These are phyloP conservation scores for Leishmania gerbilli DNA, from an alignment of 208 protist genomes.

Conservation along the genomic window DNA sequence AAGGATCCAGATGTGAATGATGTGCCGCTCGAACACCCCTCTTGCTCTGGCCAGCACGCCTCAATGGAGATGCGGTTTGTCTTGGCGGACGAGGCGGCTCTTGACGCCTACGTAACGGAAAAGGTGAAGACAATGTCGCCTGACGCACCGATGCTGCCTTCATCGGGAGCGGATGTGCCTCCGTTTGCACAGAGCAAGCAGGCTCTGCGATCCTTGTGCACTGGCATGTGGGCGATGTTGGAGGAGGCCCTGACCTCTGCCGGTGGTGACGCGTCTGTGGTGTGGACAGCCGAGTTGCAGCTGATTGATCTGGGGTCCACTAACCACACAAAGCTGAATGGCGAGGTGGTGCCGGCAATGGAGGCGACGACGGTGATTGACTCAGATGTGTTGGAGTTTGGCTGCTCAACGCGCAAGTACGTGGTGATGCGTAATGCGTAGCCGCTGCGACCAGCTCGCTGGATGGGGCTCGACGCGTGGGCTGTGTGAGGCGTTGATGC, in stretches of 20 bases:
- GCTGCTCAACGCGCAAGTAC: slow-evolving; percentile 65
- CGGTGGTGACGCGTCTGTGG: slow-evolving; percentile 27
- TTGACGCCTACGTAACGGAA: slow-evolving; percentile 10
- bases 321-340: slow-evolving; percentile 74
- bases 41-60: slow-evolving; percentile 86
- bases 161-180: neutral
- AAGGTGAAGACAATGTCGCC: neutral
- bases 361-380: slow-evolving; percentile 51
- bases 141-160: neutral
- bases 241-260: slow-evolving; percentile 33
- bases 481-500: neutral
- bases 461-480: no score
- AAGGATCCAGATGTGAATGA: slow-evolving; percentile 68
- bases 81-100: slow-evolving; percentile 18
- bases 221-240: slow-evolving; percentile 30
- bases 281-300: slow-evolving; percentile 72
- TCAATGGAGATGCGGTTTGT: slow-evolving; percentile 68
- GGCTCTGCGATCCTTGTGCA: slow-evolving; percentile 30
- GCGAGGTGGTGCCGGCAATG: slow-evolving; percentile 40
- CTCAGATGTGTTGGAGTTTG: slow-evolving; percentile 78
- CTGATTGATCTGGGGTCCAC: slow-evolving; percentile 76
- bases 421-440: slow-evolving; percentile 53
- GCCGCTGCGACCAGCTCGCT: neutral
- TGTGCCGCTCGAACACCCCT: slow-evolving; percentile 68
- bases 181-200: slow-evolving; percentile 6